These are phyloP conservation scores for Suillus luteus DNA, from an alignment of 768 basidiomycete species.

Conservation along the genomic window DNA sequence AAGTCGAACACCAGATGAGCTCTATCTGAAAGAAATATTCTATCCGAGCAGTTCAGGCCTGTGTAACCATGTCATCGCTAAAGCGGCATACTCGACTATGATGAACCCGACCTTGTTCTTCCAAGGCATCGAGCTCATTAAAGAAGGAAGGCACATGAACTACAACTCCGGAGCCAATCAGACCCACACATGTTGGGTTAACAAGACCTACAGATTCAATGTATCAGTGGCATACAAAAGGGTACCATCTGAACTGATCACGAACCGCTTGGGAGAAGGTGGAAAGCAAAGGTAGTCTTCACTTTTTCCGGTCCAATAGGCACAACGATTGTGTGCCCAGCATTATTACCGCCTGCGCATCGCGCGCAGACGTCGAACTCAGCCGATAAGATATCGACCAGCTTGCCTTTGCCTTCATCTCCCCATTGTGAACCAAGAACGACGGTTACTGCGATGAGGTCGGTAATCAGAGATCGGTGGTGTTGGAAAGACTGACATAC, in stretches of 20 bases:
- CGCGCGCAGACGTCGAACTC: constrained; percentile 91
- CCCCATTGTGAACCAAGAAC: constrained; percentile 92
- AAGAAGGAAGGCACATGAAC: constrained; percentile 96
- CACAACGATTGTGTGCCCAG: constrained; percentile 96
- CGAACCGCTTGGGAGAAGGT: constrained; percentile 90
- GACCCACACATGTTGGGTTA: constrained; percentile 79
- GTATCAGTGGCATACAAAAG: constrained; percentile 3
- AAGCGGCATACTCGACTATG: background rate
- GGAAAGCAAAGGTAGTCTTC: constrained; percentile 91
- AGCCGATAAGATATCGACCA: constrained; percentile 93
- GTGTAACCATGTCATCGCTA: constrained; percentile 11
- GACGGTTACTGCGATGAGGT: constrained; percentile 52
- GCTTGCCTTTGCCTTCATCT: constrained; percentile 93
- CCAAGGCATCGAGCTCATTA: constrained; percentile 82
- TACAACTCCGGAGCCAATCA: constrained; percentile 96
- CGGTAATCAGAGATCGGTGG: constrained; percentile 13
- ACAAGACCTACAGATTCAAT: constrained; percentile 62
- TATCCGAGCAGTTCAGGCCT: constrained; percentile 85
- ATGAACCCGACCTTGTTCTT: constrained; percentile 69
- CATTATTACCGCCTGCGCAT: constrained; percentile 98
- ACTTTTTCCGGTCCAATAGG: constrained; percentile 66
- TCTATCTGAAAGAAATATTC: constrained; percentile 92
- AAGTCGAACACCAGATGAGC: constrained; percentile 98
- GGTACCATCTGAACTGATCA: constrained; percentile 14
- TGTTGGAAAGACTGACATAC: constrained; percentile 18